These are phyloP conservation scores for Mycena indigotica DNA, from an alignment of 768 basidiomycete species.

Conservation along the genomic window DNA sequence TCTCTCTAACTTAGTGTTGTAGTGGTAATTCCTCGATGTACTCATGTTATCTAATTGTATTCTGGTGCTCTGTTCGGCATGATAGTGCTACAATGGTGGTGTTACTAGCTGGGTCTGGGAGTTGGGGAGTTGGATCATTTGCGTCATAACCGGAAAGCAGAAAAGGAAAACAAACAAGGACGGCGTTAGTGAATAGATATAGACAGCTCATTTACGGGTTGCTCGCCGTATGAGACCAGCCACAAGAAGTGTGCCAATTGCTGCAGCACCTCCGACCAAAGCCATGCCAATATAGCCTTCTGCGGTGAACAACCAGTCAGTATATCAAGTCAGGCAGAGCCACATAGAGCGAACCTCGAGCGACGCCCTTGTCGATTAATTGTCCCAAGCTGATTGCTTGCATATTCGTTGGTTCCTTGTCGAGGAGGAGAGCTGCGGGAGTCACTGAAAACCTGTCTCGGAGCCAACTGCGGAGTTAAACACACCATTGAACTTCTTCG, in stretches of 20 bases:
- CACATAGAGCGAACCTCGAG: slow-evolving; percentile 69
- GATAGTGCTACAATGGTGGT: not conserved
- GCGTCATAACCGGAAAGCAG: not conserved
- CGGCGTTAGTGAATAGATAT: slow-evolving; percentile 16
- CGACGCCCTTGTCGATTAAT: slow-evolving; percentile 86
- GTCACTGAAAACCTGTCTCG: slow-evolving; percentile 3
- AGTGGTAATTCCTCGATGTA: not conserved
- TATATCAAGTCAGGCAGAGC: not conserved
- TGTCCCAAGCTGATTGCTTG: slow-evolving; percentile 84
- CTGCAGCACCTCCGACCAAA: slow-evolving; percentile 86
- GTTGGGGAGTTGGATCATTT: not conserved
- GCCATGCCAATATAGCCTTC: slow-evolving; percentile 99
- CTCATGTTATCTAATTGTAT: not conserved
- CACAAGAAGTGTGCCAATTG: slow-evolving; percentile 73
- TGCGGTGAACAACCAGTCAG: slow-evolving; percentile 37
- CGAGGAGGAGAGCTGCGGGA: slow-evolving; percentile 72
- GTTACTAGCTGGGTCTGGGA: slow-evolving; percentile 3
- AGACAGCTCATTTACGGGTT: slow-evolving; percentile 46
- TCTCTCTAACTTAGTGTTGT: not conserved
- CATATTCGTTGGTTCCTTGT: slow-evolving; percentile 91
- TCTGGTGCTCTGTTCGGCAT: not conserved
- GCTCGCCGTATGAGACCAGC: slow-evolving; percentile 87
- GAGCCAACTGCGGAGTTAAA: slow-evolving; percentile 4
- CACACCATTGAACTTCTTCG: slow-evolving; percentile 90
- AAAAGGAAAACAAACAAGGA: slow-evolving; percentile 5